Evolutionary conservation across 805 yeast genomes (phyloP), one percentile per base, ranked within the genome.

Genomic region (Zygoascus flipseniorum): DNA sequence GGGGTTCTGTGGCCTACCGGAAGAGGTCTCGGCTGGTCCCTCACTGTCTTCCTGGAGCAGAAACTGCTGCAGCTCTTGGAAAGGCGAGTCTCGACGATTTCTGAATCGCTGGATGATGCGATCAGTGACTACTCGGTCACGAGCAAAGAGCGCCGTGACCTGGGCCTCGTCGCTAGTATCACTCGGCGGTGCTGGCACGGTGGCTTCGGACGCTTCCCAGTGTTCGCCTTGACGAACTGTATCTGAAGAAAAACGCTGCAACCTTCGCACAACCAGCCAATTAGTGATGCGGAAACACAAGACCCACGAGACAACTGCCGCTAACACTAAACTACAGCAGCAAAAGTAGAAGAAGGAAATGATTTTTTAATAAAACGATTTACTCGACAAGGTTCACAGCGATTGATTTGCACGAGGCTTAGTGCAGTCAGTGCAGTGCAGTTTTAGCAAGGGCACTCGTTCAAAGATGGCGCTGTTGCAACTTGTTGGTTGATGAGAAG

Each of bases 141-240:
- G 39, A 11, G 39, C 39, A 13, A 35, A 3, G 16, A 35, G 39
- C 16, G 39, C 39, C 13, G 39, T 35, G 39, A 35, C 5, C 13
- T 5, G 8, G 16, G 9, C 39, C 8, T 35, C 39, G 39, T 35
- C 39, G 3, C 23, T 13, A 23, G 13, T 18, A 19, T 11, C 26
- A 23, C 35, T 28, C 32, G 48, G 42, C 26, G 42, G 41, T 37
- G 42, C 39, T 11, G 44, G 26, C 49, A 35, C 49, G 23, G 49
- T 35, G 35, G 32, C 49, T n/a, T 31, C 42, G 31, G 49, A 35
- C 20, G 39, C 4, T 35, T 35, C 39, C 39, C 13, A n/a, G 39
- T 35, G 39, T 35, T 35, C 39, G 16, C 41, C 49, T 31, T 19
- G 41, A 19, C 13, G 42, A 31, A 11, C 16, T 9, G 49, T 16